Conservation (phyloP, 768 basidiomycete species). For the Paxillus involutus region DNA sequence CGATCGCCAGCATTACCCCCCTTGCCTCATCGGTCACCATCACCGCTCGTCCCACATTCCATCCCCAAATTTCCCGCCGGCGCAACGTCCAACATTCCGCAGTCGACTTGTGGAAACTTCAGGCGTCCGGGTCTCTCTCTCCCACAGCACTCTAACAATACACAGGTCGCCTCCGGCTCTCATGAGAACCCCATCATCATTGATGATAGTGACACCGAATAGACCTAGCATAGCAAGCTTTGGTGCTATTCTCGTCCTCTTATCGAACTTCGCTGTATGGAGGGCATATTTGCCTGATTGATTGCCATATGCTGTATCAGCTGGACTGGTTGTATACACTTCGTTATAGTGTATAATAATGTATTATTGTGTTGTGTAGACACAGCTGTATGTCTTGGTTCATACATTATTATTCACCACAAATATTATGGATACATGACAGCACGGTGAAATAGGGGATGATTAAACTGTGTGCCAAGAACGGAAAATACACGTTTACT, state of each 20-base stretch:
- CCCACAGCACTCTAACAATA: conserved; percentile 1
- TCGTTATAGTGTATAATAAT: not conserved
- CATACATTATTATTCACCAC: not conserved
- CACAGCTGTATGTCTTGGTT: not conserved
- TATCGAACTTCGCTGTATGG: not conserved
- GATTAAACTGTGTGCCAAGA: not conserved
- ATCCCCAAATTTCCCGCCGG: not conserved
- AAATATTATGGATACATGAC: not conserved
- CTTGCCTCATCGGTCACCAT: not conserved
- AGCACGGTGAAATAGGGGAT: not conserved
- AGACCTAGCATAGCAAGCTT: not conserved
- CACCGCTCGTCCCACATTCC: not conserved
- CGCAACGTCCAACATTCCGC: not conserved
- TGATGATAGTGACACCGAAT: conserved; percentile 20
- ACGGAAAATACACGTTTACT: not conserved
- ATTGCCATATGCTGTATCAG: too few relatives aligned
- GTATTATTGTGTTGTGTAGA: not conserved
- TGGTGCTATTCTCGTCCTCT: not conserved
- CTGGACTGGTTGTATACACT: too few relatives aligned
- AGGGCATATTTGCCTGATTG: not conserved
- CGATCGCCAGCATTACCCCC: not conserved
- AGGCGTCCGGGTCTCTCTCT: conserved; percentile 5
- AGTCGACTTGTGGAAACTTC: not conserved
- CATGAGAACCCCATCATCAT: conserved; percentile 23
- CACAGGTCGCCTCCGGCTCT: conserved; percentile 9